Evolutionary conservation across 177 flowering plant species (phyloP).

Genomic region (Vitis hybrid): DNA sequence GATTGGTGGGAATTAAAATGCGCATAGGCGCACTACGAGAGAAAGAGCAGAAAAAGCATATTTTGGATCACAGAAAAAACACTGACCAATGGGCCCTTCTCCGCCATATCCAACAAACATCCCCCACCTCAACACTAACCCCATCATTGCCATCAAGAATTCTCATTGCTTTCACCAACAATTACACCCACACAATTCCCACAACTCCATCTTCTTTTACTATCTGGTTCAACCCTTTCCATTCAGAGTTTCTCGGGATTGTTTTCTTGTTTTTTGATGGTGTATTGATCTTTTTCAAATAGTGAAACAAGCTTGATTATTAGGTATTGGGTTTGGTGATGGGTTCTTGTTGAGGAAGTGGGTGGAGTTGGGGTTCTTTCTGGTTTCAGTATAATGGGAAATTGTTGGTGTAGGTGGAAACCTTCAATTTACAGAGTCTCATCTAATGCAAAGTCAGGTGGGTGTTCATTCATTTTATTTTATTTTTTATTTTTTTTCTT

Average conservation of each 20-base stretch:
- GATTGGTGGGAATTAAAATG: slow-evolving; percentile 11
- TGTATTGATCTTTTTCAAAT: not conserved
- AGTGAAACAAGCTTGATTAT: not conserved
- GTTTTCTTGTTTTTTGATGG: not conserved
- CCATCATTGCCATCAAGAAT: slow-evolving; percentile 27
- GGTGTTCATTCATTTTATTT: not conserved
- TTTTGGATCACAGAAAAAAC: not conserved
- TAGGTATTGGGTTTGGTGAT: slow-evolving; percentile 11
- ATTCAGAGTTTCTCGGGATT: not conserved
- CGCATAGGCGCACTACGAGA: slow-evolving; percentile 12
- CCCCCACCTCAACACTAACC: slow-evolving; percentile 20
- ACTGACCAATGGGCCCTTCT: slow-evolving; percentile 22
- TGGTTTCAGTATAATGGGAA: slow-evolving; percentile 54
- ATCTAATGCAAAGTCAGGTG: slow-evolving; percentile 71
- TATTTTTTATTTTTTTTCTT: not conserved
- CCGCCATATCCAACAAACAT: slow-evolving; percentile 23
- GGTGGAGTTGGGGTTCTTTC: slow-evolving; percentile 11
- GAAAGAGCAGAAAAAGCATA: slow-evolving; percentile 1
- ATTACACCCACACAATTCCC: slow-evolving; percentile 5
- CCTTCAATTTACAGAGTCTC: slow-evolving; percentile 57
- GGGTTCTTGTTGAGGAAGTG: slow-evolving; percentile 20
- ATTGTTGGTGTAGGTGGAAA: slow-evolving; percentile 58
- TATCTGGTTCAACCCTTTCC: slow-evolving; percentile 1
- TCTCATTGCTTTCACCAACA: slow-evolving; percentile 3
- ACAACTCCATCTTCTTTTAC: slow-evolving; percentile 1